These are phyloP conservation scores for Protomyces macrosporus DNA, from an alignment of 1,139 yeast species.

Conservation along the genomic window DNA sequence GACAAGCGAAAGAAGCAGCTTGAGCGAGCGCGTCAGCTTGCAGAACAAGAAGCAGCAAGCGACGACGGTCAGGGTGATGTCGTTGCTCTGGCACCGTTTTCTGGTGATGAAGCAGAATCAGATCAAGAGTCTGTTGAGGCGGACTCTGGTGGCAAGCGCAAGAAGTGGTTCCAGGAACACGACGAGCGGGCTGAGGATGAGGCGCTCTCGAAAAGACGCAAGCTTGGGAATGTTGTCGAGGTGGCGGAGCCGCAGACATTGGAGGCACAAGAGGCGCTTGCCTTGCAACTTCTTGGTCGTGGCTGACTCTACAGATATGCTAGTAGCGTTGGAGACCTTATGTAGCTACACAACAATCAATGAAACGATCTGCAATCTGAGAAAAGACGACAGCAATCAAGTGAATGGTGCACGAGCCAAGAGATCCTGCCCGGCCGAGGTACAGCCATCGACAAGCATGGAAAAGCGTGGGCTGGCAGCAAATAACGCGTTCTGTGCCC, in stretches of 20 bases:
- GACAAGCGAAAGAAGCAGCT: conserved; percentile 87
- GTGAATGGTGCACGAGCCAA: too few species aligned
- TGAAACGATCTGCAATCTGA: too few species aligned
- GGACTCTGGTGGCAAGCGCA: conserved; percentile 1
- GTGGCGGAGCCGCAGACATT: conserved; percentile 21
- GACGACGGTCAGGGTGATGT: conserved; percentile 23
- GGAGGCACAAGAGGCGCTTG: conserved; percentile 22
- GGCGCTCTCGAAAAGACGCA: conserved; percentile 6
- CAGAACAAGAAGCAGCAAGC: conserved; percentile 41
- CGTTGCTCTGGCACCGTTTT: conserved; percentile 28
- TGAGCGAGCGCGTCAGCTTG: conserved; percentile 53
- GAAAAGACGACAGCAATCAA: too few species aligned
- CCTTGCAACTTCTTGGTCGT: conserved; percentile 15
- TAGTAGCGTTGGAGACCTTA: too few species aligned
- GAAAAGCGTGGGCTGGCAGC: too few species aligned
- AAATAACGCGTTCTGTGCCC: too few species aligned
- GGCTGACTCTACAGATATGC: not conserved
- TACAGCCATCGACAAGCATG: too few species aligned
- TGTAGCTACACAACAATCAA: too few species aligned
- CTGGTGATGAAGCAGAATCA: conserved; percentile 28
- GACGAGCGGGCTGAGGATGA: conserved; percentile 13
- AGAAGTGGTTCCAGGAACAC: conserved; percentile 25
- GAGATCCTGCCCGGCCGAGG: too few species aligned
- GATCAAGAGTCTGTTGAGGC: not conserved
- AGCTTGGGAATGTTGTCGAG: conserved; percentile 16